These are phyloP conservation scores for Opeltia flavorubescens DNA, from an alignment of 495 filamentous ascomycete genomes.

Conservation along the genomic window DNA sequence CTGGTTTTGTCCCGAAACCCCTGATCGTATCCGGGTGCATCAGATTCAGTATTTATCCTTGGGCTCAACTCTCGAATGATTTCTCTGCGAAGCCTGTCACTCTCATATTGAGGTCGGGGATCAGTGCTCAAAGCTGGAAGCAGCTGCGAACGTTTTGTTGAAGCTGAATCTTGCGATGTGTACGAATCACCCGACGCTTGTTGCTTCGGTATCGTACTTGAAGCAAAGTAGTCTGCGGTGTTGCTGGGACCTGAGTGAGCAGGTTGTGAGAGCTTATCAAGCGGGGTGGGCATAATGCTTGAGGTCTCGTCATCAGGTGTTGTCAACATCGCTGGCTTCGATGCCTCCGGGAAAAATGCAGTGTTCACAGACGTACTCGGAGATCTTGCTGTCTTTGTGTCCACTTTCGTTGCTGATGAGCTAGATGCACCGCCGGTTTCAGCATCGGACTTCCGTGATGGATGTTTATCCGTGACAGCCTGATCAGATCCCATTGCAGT, in stretches of 20 bases:
- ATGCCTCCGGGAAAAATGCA: constrained; percentile 1
- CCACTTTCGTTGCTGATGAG: not conserved
- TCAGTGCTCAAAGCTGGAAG: constrained; percentile 42
- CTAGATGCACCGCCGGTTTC: not conserved
- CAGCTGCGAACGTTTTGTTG: constrained; percentile 27
- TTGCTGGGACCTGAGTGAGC: not conserved
- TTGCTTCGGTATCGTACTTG: not conserved
- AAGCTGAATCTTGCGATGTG: not conserved
- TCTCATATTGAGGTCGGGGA: constrained; percentile 49
- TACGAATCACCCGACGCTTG: constrained; percentile 1
- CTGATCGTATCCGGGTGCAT: constrained; percentile 12
- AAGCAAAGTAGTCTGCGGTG: not conserved
- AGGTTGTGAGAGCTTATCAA: not conserved
- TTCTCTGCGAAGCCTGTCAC: constrained; percentile 62
- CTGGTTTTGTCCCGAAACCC: constrained; percentile 5
- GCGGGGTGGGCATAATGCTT: constrained; percentile 2
- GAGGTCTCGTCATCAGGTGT: constrained; percentile 1
- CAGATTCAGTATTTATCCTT: constrained; percentile 15
- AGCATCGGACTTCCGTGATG: not conserved
- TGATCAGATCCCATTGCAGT: constrained; percentile 9
- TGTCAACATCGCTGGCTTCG: not conserved
- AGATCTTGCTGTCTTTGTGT: not conserved
- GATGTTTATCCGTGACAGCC: not conserved
- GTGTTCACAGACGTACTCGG: constrained; percentile 1
- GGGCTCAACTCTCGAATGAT: constrained; percentile 66